Base-by-base conservation (phyloP, 768 basidiomycete genomes). In the Cystobasidium ongulense region DNA sequence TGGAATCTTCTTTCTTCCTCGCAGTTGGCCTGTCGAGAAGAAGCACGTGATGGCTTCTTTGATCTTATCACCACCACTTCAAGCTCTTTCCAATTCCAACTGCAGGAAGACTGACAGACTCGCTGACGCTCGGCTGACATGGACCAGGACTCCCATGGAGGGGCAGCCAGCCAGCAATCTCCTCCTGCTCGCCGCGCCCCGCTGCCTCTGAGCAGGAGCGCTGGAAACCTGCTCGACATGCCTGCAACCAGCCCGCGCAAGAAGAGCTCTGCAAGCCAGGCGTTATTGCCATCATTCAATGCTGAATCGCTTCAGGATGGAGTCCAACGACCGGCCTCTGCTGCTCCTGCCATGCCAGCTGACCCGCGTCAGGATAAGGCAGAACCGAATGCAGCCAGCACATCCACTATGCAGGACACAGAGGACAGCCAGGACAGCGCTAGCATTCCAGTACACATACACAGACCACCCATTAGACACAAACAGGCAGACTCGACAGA, bases 31-130 rank as follows among this genome's bases (percentile, higher is more conserved):
- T n/a, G n/a, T n/a, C n/a, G 57, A 59, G 29, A 29, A 11, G 33
- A 31, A 59, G 57, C 57, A 59, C 57, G 57, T 59, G 57, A 17
- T 59, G n/a, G n/a, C n/a, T n/a, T n/a, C n/a, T n/a, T n/a, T n/a
- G n/a, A n/a, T n/a, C n/a, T n/a, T n/a, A n/a, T n/a, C n/a, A n/a
- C n/a, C n/a, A n/a, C n/a, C n/a, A n/a, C n/a, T n/a, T n/a, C n/a
- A n/a, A n/a, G n/a, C n/a, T n/a, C n/a, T n/a, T n/a, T n/a, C n/a
- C n/a, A n/a, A n/a, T n/a, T n/a, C n/a, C n/a, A n/a, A n/a, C n/a
- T n/a, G n/a, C 46, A 21, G 46, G 8, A 21, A 21, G 18, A 21
- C 46, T 8, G 46, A 50, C 46, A n/a, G n/a, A n/a, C n/a, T n/a
- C n/a, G n/a, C n/a, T n/a, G n/a, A n/a, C n/a, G n/a, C n/a, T n/a